Percentiles rank a stretch among this genome's conserved stretches.
These are phyloP conservation scores for Enterocytospora artemiae DNA, from an alignment of 371 early-diverging fungal genomes.

Conservation along the genomic window DNA sequence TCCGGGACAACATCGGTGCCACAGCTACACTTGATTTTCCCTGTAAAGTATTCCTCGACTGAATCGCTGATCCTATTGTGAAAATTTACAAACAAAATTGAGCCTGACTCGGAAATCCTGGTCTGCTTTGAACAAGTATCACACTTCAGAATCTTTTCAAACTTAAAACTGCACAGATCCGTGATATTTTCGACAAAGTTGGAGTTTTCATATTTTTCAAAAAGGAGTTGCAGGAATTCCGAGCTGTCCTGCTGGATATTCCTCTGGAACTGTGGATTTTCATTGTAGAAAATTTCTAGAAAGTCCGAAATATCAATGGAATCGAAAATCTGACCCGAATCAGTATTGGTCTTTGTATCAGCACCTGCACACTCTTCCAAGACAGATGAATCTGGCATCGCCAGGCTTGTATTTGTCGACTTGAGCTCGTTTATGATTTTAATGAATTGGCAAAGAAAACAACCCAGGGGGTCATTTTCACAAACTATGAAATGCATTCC, in stretches of 20 bases:
- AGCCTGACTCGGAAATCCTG: not conserved
- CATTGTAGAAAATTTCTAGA: slow-evolving; percentile 20
- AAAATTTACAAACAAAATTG: slow-evolving; percentile 14
- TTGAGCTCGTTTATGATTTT: slow-evolving; percentile 33
- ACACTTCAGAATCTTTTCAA: slow-evolving; percentile 18
- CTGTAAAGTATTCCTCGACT: slow-evolving; percentile 7
- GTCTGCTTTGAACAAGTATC: slow-evolving; percentile 15
- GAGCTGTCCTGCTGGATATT: slow-evolving; percentile 51
- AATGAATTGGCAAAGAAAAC: slow-evolving; percentile 54
- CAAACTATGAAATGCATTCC: slow-evolving; percentile 37
- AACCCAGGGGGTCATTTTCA: slow-evolving; percentile 40
- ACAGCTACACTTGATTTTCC: slow-evolving; percentile 9
- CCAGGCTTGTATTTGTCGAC: no score
- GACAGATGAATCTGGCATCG: no score
- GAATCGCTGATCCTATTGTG: slow-evolving; percentile 8
- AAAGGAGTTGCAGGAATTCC: slow-evolving; percentile 43
- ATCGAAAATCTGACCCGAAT: not conserved
- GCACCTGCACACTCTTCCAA: no score
- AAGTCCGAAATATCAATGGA: slow-evolving; percentile 23
- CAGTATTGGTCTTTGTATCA: not conserved
- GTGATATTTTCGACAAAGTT: slow-evolving; percentile 28
- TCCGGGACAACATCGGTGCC: not conserved
- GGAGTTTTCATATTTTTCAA: slow-evolving; percentile 31
- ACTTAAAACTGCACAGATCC: slow-evolving; percentile 22
- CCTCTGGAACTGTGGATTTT: slow-evolving; percentile 35